These are phyloP conservation scores for Misopates orontium DNA, from an alignment of 257 asterid genomes.

Conservation along the genomic window DNA sequence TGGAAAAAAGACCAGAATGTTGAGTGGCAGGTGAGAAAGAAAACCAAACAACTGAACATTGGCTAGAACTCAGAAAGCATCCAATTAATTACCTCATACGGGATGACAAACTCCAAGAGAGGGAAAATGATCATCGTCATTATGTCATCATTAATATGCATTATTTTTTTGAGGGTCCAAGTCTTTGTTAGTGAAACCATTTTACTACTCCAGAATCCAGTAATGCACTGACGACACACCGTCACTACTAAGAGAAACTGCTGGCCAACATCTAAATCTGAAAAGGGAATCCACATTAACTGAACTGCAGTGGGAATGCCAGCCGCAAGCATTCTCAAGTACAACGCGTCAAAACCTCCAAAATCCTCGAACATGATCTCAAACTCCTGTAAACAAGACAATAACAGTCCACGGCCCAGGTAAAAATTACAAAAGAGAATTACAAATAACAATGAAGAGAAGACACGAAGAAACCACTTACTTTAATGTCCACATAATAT, in stretches of 20 bases:
- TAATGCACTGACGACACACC: slow-evolving; percentile 54
- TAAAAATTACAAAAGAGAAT: slow-evolving; percentile 3
- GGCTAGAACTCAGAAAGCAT: slow-evolving; percentile 13
- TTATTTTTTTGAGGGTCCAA: slow-evolving; percentile 49
- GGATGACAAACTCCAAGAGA: slow-evolving; percentile 70
- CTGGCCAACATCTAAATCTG: slow-evolving; percentile 67
- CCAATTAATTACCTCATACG: slow-evolving; percentile 65
- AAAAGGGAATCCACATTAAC: slow-evolving; percentile 94
- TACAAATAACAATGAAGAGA: slow-evolving; percentile 12
- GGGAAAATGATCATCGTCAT: slow-evolving; percentile 88
- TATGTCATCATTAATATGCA: slow-evolving; percentile 66
- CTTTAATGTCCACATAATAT: slow-evolving; percentile 77
- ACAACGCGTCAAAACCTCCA: slow-evolving; percentile 94
- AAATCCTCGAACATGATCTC: slow-evolving; percentile 83
- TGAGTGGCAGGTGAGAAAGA: slow-evolving; percentile 17
- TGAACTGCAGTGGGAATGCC: slow-evolving; percentile 86
- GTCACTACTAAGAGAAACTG: slow-evolving; percentile 61
- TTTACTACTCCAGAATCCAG: slow-evolving; percentile 58
- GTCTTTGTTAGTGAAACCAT: slow-evolving; percentile 46
- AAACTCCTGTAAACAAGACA: slow-evolving; percentile 60
- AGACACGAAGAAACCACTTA: slow-evolving; percentile 34
- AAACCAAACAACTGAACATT: slow-evolving; percentile 19
- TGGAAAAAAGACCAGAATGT: slow-evolving; percentile 14
- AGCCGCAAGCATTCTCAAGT: slow-evolving; percentile 79
- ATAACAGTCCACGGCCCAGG: slow-evolving; percentile 23